Percentiles rank a stretch among this genome's conserved stretches.
Evolutionary conservation across 495 filamentous ascomycete species (phyloP).

Genomic region (Jackrogersella minutella): DNA sequence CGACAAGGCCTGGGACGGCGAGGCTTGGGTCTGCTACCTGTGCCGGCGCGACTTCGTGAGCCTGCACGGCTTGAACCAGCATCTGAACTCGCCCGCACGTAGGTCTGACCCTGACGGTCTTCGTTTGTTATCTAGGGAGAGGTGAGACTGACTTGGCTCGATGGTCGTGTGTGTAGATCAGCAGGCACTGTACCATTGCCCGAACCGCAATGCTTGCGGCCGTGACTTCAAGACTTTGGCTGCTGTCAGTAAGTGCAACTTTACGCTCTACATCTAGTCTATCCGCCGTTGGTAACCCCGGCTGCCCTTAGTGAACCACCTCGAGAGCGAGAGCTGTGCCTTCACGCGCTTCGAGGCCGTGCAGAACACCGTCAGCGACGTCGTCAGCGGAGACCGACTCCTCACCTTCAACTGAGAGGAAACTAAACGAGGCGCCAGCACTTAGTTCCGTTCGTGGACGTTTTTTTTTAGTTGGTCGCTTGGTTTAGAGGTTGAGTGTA

Average conservation of each 20-base stretch:
- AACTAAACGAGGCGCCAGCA: neutral
- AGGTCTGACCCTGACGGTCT: neutral
- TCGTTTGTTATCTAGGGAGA: neutral
- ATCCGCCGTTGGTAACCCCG: neutral
- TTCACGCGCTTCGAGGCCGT: slow-evolving; percentile 56
- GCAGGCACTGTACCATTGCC: slow-evolving; percentile 62
- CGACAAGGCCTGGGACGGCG: slow-evolving; percentile 37
- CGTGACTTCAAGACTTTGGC: slow-evolving; percentile 59
- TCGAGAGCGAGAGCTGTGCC: slow-evolving; percentile 62
- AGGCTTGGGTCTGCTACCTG: slow-evolving; percentile 45
- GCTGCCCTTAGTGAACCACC: slow-evolving; percentile 52
- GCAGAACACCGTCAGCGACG: slow-evolving; percentile 29
- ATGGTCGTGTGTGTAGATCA: slow-evolving; percentile 43
- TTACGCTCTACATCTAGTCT: neutral
- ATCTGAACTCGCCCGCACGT: slow-evolving; percentile 49
- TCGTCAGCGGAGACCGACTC: slow-evolving; percentile 27
- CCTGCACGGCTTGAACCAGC: slow-evolving; percentile 37
- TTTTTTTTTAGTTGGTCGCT: neutral
- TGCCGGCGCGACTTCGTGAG: slow-evolving; percentile 39
- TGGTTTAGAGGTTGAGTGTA: neutral
- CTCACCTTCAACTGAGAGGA: slow-evolving; percentile 20
- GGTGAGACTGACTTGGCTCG: neutral
- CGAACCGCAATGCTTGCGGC: slow-evolving; percentile 49
- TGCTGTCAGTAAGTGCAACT: slow-evolving; percentile 44
- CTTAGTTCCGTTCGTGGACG: neutral